phyloP scores from a whole-genome alignment of 306 rosid species.

The Ormosia semicastrata region DNA sequence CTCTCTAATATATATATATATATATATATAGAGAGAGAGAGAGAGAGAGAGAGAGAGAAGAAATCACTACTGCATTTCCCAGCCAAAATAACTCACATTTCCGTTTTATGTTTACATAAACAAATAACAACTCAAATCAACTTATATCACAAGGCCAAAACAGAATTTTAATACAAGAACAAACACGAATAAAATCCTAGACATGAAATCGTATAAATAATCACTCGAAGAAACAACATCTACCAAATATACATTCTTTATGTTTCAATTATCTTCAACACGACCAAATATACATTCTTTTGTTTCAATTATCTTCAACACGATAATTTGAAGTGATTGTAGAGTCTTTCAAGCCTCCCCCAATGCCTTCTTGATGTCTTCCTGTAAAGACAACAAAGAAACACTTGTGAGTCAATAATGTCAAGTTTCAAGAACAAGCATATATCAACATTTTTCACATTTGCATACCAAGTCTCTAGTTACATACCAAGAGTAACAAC shows the following conservation, averaged over 20 bases:
- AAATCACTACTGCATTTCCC: not conserved
- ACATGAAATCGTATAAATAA: constrained; percentile 2
- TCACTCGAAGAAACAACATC: constrained; percentile 23
- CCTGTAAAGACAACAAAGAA: constrained; percentile 38
- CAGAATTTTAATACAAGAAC: not conserved
- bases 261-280: constrained; percentile 11
- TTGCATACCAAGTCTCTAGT: not conserved
- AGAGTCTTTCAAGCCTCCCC: constrained; percentile 44
- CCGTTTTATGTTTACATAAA: not conserved
- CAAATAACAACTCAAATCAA: not conserved
- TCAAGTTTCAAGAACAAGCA: constrained; percentile 7
- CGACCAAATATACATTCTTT: constrained; percentile 25
- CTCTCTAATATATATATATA: not conserved
- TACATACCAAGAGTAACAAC: not conserved
- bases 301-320: constrained; percentile 11
- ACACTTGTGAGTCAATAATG: constrained; percentile 4
- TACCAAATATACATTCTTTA: constrained; percentile 33
- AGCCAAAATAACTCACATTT: not conserved
- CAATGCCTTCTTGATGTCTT: constrained; percentile 65
- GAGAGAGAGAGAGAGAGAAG: not conserved
- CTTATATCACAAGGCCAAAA: constrained; percentile 10
- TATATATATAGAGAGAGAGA: too few relatives aligned
- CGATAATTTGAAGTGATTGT: not conserved
- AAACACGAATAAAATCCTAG: not conserved
- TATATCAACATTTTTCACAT: not conserved